These are phyloP conservation scores for Flaveria bidentis DNA, from an alignment of 129 eudicot species.

Conservation along the genomic window DNA sequence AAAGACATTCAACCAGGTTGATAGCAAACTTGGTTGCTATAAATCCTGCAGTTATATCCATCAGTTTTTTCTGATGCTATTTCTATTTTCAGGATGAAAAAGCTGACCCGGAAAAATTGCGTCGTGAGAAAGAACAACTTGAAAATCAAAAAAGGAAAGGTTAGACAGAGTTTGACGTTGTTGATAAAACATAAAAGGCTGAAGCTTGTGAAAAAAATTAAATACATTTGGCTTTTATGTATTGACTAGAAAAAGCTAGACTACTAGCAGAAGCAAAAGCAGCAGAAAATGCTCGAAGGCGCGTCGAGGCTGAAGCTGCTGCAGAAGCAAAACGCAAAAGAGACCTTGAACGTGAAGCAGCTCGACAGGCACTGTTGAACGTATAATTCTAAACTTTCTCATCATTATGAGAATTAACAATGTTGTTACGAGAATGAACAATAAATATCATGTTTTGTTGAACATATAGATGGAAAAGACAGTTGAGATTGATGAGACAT, in stretches of 20 bases:
- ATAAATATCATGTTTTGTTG: background rate
- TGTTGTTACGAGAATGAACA: background rate
- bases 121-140: conserved; percentile 68
- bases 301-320: conserved; percentile 67
- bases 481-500: conserved; percentile 76
- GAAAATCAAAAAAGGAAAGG: conserved; percentile 71
- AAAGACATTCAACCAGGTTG: conserved; percentile 68
- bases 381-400: conserved; percentile 27
- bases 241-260: conserved; percentile 63
- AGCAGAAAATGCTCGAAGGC: conserved; percentile 77
- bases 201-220: conserved; percentile 4
- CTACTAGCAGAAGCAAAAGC: conserved; percentile 90
- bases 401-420: background rate
- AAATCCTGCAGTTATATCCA: background rate
- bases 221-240: background rate
- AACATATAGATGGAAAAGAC: conserved; percentile 69
- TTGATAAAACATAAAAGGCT: conserved; percentile 1
- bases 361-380: conserved; percentile 74
- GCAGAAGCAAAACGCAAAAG: conserved; percentile 73
- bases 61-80: conserved; percentile 10
- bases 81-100: conserved; percentile 52
- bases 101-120: conserved; percentile 73
- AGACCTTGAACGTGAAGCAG: conserved; percentile 86
- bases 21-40: conserved; percentile 19
- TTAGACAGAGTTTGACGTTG: conserved; percentile 24